These are phyloP conservation scores for Entelexis paramagnoliae DNA, from an alignment of 1,139 yeast genomes.

Conservation along the genomic window DNA sequence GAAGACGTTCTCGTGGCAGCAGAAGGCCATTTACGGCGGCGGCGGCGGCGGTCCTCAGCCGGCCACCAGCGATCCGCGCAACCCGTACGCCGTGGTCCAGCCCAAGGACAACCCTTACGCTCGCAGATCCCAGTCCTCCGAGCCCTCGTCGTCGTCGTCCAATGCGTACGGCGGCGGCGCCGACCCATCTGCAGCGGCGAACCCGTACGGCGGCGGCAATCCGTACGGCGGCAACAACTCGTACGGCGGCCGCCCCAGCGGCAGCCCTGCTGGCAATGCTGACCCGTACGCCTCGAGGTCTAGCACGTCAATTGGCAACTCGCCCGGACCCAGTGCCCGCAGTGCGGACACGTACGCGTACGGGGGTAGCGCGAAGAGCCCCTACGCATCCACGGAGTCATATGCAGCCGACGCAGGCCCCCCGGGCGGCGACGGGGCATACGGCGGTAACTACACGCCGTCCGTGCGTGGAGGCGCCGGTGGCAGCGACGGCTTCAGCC, in stretches of 20 bases:
- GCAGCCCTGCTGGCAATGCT: conserved; percentile 3
- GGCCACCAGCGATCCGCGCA: conserved; percentile 12
- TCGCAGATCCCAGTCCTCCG: not conserved
- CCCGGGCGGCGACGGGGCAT: too few species aligned
- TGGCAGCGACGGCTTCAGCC: not conserved
- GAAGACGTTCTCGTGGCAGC: conserved; percentile 22
- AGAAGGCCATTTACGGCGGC: conserved; percentile 22
- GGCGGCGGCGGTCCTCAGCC: conserved; percentile 8
- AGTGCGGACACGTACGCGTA: not conserved
- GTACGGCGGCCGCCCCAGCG: not conserved
- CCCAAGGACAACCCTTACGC: conserved; percentile 25
- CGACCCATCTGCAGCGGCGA: too few species aligned
- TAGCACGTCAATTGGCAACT: not conserved
- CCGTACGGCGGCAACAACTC: conserved; percentile 1
- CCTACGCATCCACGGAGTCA: not conserved
- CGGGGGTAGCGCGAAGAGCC: not conserved
- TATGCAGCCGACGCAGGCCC: not conserved
- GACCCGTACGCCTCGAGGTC: not conserved
- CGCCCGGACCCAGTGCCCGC: not conserved
- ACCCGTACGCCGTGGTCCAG: conserved; percentile 22
- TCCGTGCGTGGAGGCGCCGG: not conserved
- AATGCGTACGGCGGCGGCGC: conserved; percentile 5
- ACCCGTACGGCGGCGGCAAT: not conserved
- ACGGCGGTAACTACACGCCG: not conserved
- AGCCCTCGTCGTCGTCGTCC: not conserved